Conservation (phyloP, 257 asterid genomes). For the Penstemon barbatus region DNA sequence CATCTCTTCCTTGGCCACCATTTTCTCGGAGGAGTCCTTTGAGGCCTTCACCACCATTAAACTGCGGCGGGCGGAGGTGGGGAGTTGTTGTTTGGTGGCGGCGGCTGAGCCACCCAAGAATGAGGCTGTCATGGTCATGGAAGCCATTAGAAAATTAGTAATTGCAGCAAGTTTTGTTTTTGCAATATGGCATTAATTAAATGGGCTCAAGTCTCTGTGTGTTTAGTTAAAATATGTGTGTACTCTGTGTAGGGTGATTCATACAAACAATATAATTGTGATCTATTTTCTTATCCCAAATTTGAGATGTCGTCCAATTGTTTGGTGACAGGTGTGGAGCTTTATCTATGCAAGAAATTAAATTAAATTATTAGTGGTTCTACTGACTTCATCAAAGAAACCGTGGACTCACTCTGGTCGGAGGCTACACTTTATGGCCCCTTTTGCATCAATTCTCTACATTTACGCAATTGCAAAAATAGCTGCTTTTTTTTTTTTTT, state of each 20-base stretch:
- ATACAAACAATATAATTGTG: conserved; percentile 19
- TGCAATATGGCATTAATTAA: too few relatives aligned
- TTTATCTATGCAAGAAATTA: conserved; percentile 21
- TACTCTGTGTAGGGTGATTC: background rate
- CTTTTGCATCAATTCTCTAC: too few relatives aligned
- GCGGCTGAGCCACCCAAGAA: conserved; percentile 47
- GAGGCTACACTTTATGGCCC: too few relatives aligned
- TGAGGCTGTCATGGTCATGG: conserved; percentile 58
- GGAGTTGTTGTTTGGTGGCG: conserved; percentile 37
- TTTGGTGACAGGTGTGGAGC: conserved; percentile 18
- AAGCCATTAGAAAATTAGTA: conserved; percentile 44
- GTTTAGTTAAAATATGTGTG: conserved; percentile 18
- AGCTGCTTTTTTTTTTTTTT: too few relatives aligned
- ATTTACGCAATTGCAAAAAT: too few relatives aligned
- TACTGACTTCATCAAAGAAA: too few relatives aligned
- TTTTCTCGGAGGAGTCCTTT: conserved; percentile 35
- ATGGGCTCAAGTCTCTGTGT: background rate
- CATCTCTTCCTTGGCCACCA: conserved; percentile 31
- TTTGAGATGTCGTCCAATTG: conserved; percentile 19
- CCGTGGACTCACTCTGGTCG: too few relatives aligned
- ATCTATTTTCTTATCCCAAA: conserved; percentile 41
- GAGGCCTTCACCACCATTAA: conserved; percentile 45
- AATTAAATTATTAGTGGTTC: background rate
- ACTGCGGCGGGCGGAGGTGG: conserved; percentile 43
- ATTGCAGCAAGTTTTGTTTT: too few relatives aligned